Conservation (phyloP, 495 filamentous ascomycete species). For the Lophiostoma macrostomum region DNA sequence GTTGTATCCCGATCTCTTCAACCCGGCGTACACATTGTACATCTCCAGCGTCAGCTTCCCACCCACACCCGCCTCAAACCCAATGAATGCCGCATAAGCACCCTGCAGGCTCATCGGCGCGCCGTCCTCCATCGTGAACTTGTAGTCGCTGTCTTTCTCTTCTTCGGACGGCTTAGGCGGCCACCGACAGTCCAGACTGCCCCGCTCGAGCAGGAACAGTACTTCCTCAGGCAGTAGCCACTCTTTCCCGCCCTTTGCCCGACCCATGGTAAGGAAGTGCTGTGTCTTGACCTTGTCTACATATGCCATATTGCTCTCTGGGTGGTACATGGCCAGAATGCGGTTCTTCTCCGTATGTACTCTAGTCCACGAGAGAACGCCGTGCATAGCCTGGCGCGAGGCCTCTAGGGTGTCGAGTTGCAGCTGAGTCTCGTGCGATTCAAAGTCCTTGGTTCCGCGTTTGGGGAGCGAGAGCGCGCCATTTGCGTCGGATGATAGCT, state of each 20-base stretch:
- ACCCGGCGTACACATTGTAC: constrained; percentile 78
- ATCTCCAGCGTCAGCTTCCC: constrained; percentile 70
- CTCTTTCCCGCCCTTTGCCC: constrained; percentile 49
- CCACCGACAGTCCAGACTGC: constrained; percentile 82
- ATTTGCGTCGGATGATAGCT: constrained; percentile 49
- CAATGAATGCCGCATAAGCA: constrained; percentile 77
- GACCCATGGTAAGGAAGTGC: constrained; percentile 58
- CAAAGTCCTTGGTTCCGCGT: constrained; percentile 95
- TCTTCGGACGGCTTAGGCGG: constrained; percentile 44
- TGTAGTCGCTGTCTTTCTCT: constrained; percentile 23
- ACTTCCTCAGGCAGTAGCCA: constrained; percentile 94
- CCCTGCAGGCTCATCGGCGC: constrained; percentile 86
- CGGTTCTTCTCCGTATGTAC: constrained; percentile 56
- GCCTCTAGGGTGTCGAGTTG: constrained; percentile 73
- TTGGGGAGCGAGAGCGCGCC: constrained; percentile 56
- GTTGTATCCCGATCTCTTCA: constrained; percentile 81
- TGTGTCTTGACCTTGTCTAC: constrained; percentile 51
- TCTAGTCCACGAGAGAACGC: constrained; percentile 71
- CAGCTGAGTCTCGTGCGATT: constrained; percentile 78
- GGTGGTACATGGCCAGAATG: constrained; percentile 57
- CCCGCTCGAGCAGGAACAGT: constrained; percentile 82
- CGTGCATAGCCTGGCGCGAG: constrained; percentile 86
- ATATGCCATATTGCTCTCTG: constrained; percentile 42
- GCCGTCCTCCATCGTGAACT: constrained; percentile 49
- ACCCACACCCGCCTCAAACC: constrained; percentile 56